Conservation (phyloP, 2,329 filamentous ascomycete genomes). For the Talaromyces albobiverticillius region DNA sequence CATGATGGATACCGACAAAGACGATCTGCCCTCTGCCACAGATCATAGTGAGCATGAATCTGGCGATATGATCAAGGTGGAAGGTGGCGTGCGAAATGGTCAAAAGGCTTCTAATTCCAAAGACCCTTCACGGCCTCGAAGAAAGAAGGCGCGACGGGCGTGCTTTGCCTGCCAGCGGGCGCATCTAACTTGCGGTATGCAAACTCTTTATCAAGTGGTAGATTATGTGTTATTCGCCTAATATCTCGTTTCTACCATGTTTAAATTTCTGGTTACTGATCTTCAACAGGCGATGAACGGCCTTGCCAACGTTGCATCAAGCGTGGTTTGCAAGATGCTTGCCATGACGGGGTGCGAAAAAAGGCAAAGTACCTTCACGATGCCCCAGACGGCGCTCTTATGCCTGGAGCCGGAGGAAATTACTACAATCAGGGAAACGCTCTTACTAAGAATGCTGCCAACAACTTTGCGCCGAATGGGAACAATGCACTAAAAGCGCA, state of each 20-base stretch:
- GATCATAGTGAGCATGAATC: slow-evolving; percentile 39
- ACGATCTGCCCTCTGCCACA: slow-evolving; percentile 35
- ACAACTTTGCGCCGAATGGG: slow-evolving; percentile 32
- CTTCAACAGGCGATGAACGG: slow-evolving; percentile 76
- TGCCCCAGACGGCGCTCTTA: slow-evolving; percentile 81
- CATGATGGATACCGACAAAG: slow-evolving; percentile 20
- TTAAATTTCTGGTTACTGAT: slow-evolving; percentile 14
- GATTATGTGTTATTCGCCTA: no score
- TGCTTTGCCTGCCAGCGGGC: slow-evolving; percentile 97
- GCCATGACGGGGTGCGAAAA: slow-evolving; percentile 94
- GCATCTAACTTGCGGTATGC: slow-evolving; percentile 96
- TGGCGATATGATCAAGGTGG: slow-evolving; percentile 31
- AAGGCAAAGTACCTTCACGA: slow-evolving; percentile 99
- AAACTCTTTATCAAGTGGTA: slow-evolving; percentile 14
- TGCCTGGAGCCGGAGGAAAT: slow-evolving; percentile 78
- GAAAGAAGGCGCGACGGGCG: slow-evolving; percentile 93
- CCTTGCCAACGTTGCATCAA: slow-evolving; percentile 94
- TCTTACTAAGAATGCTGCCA: slow-evolving; percentile 24
- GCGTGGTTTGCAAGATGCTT: slow-evolving; percentile 82
- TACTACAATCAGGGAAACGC: slow-evolving; percentile 50
- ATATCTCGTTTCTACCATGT: no score
- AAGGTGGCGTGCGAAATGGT: slow-evolving; percentile 46
- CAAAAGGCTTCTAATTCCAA: slow-evolving; percentile 66
- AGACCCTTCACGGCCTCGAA: slow-evolving; percentile 80
- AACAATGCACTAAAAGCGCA: slow-evolving; percentile 29